A percentile compares a stretch with the other conserved stretches of the same genome.
Conservation (phyloP, 495 filamentous ascomycete genomes). For the Annulohypoxylon stygium region DNA sequence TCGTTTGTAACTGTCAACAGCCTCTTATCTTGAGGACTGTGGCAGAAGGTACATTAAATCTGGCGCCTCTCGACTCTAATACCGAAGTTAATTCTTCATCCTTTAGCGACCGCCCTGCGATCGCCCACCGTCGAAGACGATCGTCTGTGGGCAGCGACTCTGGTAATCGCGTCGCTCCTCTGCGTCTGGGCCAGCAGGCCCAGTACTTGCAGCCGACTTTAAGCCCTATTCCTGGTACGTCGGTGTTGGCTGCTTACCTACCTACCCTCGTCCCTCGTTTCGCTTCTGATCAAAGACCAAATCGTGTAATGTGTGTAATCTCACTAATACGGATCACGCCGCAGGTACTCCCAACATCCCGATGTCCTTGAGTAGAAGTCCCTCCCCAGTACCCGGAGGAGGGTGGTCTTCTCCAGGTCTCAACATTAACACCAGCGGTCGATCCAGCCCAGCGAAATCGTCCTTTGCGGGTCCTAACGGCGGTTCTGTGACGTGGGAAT, state of each 20-base stretch:
- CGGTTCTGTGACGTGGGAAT: slow-evolving; percentile 81
- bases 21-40: slow-evolving; percentile 41
- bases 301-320: slow-evolving; percentile 2
- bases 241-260: slow-evolving; percentile 25
- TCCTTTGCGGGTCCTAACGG: slow-evolving; percentile 64
- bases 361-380: slow-evolving; percentile 89
- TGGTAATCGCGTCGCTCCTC: slow-evolving; percentile 47
- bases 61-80: slow-evolving; percentile 56
- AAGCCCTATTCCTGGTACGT: slow-evolving; percentile 60
- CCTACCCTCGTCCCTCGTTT: too few relatives aligned
- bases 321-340: slow-evolving; percentile 33
- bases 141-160: slow-evolving; percentile 52
- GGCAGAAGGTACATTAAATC: slow-evolving; percentile 45
- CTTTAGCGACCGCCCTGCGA: slow-evolving; percentile 56
- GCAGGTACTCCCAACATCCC: slow-evolving; percentile 61
- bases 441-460: slow-evolving; percentile 71
- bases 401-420: slow-evolving; percentile 91
- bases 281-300: slow-evolving; percentile 10
- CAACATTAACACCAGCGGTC: slow-evolving; percentile 73
- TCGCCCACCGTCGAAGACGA: slow-evolving; percentile 58
- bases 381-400: slow-evolving; percentile 81
- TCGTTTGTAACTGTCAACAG: slow-evolving; percentile 34
- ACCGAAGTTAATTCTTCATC: slow-evolving; percentile 58
- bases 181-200: slow-evolving; percentile 56
- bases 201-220: slow-evolving; percentile 53